Evolutionary conservation across 2,329 filamentous ascomycete genomes (phyloP).

Genomic region (Exophiala aquamarina): DNA sequence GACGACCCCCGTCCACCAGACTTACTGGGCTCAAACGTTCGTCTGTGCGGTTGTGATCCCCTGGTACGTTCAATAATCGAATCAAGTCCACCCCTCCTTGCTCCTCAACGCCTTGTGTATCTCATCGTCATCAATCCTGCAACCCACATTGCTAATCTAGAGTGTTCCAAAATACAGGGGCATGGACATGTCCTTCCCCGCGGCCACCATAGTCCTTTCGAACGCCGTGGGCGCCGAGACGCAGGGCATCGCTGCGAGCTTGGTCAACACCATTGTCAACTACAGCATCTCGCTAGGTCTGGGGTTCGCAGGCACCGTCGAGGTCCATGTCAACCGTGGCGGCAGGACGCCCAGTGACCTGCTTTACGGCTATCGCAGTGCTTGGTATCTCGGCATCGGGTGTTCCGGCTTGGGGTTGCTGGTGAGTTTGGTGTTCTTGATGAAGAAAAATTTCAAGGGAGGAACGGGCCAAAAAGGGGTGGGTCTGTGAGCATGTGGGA

Average conservation of each 20-base stretch:
- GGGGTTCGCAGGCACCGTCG: constrained; percentile 65
- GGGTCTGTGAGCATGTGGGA: too few relatives aligned
- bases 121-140: constrained; percentile 32
- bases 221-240: constrained; percentile 49
- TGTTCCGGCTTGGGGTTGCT: too few relatives aligned
- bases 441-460: too few relatives aligned
- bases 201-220: constrained; percentile 60
- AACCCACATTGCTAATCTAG: too few relatives aligned
- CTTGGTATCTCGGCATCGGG: constrained; percentile 43
- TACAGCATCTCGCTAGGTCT: constrained; percentile 67
- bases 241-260: constrained; percentile 54
- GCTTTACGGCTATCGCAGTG: constrained; percentile 41
- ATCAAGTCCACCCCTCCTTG: too few relatives aligned
- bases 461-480: too few relatives aligned
- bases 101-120: constrained; percentile 38
- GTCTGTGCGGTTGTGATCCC: too few relatives aligned
- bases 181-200: constrained; percentile 64
- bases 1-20: too few relatives aligned
- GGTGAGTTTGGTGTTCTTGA: too few relatives aligned
- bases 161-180: too few relatives aligned
- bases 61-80: too few relatives aligned
- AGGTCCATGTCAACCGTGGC: constrained; percentile 47
- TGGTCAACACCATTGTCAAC: constrained; percentile 67
- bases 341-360: constrained; percentile 35
- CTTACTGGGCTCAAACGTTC: too few relatives aligned